Conservation (phyloP, 805 yeast species). For the Lipomyces oligophaga region DNA sequence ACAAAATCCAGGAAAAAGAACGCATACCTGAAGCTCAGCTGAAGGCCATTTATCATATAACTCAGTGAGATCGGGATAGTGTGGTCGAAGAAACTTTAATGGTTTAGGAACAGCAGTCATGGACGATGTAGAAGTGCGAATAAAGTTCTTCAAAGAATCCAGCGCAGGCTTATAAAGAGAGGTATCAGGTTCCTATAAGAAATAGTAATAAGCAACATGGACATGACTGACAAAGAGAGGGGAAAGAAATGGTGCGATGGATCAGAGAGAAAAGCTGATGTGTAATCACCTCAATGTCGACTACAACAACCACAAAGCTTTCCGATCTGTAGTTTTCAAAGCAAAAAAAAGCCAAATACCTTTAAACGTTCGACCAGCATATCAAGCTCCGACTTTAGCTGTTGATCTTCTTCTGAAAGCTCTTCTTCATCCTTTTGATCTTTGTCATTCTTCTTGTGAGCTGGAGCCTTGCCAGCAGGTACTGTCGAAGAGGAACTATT, state of each 20-base stretch:
- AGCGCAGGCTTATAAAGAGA: slow-evolving; percentile 59
- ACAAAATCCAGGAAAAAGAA: background rate
- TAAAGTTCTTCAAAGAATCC: slow-evolving; percentile 65
- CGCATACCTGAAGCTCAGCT: slow-evolving; percentile 36
- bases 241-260: too few relatives aligned
- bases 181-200: slow-evolving; percentile 36
- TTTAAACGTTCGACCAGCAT: slow-evolving; percentile 73
- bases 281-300: too few relatives aligned
- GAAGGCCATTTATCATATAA: slow-evolving; percentile 67
- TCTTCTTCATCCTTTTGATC: slow-evolving; percentile 21
- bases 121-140: slow-evolving; percentile 90
- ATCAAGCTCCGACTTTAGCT: slow-evolving; percentile 81
- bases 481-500: slow-evolving; percentile 8
- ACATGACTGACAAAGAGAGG: too few relatives aligned
- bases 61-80: slow-evolving; percentile 62
- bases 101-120: slow-evolving; percentile 99
- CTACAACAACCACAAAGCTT: too few relatives aligned
- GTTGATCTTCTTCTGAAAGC: slow-evolving; percentile 87
- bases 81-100: slow-evolving; percentile 87
- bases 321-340: too few relatives aligned
- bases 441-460: slow-evolving; percentile 16
- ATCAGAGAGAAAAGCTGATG: background rate
- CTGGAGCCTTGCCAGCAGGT: slow-evolving; percentile 4
- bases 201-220: background rate
- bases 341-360: slow-evolving; percentile 36